Percentiles rank a stretch among this genome's conserved stretches.
These are phyloP conservation scores for Nicotiana tomentosiformis DNA, from an alignment of 257 asterid genomes.

Conservation along the genomic window DNA sequence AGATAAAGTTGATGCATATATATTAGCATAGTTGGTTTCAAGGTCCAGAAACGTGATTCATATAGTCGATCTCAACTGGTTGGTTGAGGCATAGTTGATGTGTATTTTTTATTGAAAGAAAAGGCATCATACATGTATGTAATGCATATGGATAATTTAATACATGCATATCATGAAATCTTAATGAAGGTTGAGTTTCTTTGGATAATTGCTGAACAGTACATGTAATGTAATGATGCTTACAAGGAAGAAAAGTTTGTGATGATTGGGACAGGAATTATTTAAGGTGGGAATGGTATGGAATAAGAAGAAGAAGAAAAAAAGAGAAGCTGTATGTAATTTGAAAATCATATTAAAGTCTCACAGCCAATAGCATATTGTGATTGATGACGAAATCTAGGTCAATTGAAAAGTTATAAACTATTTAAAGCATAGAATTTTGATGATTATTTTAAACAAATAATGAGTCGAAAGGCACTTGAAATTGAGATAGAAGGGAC, in stretches of 20 bases:
- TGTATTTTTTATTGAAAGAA: background rate
- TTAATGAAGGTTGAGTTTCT: background rate
- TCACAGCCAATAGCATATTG: slow-evolving; percentile 22
- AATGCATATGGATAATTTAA: background rate
- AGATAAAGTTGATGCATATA: background rate
- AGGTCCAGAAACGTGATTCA: background rate
- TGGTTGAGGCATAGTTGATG: background rate
- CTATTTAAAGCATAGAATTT: slow-evolving; percentile 21
- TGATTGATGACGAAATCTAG: slow-evolving; percentile 50
- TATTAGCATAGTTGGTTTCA: background rate
- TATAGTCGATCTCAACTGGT: background rate
- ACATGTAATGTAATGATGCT: background rate
- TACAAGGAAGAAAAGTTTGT: slow-evolving; percentile 13
- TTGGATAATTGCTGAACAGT: background rate
- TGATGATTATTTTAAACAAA: slow-evolving; percentile 22
- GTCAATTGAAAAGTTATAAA: slow-evolving; percentile 30
- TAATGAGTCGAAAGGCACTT: slow-evolving; percentile 60
- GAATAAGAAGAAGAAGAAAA: slow-evolving; percentile 11
- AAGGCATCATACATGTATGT: background rate
- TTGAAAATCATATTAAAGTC: slow-evolving; percentile 17
- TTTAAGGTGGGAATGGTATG: slow-evolving; percentile 9
- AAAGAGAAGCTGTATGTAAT: slow-evolving; percentile 10
- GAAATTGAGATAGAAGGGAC: slow-evolving; percentile 42
- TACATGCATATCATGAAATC: slow-evolving; percentile 15
- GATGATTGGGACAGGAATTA: slow-evolving; percentile 21